Evolutionary conservation across 176 grass and related monocot genomes (phyloP).

Genomic region (Chloris gayana): DNA sequence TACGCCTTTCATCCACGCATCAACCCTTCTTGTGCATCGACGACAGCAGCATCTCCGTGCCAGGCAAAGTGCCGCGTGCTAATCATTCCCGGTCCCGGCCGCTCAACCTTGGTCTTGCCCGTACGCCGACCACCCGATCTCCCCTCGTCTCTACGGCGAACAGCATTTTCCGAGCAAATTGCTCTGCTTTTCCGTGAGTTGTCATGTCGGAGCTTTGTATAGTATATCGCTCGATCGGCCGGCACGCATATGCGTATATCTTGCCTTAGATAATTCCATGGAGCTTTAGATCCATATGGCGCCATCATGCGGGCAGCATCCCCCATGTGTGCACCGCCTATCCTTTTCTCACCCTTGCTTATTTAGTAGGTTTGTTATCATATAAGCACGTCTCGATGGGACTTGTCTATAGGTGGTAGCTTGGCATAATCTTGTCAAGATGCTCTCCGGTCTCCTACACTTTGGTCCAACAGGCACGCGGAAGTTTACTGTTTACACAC

Average conservation of each 20-base stretch:
- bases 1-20: not conserved
- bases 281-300: constrained; percentile 26
- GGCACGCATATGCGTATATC: not conserved
- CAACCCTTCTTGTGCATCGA: not conserved
- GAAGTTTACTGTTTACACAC: not conserved
- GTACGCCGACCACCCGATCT: not conserved
- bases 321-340: constrained; percentile 52
- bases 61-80: not conserved
- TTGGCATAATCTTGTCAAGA: not conserved
- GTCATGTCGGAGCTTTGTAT: constrained; percentile 28
- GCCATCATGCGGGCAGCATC: constrained; percentile 39
- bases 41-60: not conserved
- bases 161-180: not conserved
- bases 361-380: not conserved
- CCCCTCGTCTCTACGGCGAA: not conserved
- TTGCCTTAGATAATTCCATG: not conserved
- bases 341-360: not conserved
- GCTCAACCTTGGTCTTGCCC: not conserved
- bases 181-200: constrained; percentile 11
- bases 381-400: not conserved
- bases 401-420: not conserved
- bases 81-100: not conserved
- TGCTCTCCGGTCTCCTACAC: not conserved
- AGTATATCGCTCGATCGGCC: not conserved
- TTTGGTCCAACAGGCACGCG: not conserved